A percentile compares a stretch with the other conserved stretches of the same genome.
These are phyloP conservation scores for Fusarium nelsonii DNA, from an alignment of 2,329 filamentous ascomycete species.

Conservation along the genomic window DNA sequence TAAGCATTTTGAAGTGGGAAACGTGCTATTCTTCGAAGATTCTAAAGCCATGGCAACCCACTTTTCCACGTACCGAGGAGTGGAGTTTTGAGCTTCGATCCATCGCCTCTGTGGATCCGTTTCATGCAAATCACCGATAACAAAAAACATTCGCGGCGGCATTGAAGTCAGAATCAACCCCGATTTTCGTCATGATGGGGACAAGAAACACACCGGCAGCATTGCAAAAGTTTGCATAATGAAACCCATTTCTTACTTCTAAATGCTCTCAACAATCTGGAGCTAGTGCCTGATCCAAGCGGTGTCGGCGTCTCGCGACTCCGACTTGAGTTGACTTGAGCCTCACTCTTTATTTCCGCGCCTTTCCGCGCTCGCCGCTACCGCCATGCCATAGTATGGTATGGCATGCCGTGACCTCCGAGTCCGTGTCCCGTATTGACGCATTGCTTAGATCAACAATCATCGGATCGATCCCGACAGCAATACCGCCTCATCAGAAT, in stretches of 20 bases:
- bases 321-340: neutral
- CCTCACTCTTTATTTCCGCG: conserved; percentile 1
- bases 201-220: neutral
- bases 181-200: neutral
- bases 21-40: conserved; percentile 25
- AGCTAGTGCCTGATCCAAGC: neutral
- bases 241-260: neutral
- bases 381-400: neutral
- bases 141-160: neutral
- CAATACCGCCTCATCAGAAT: neutral
- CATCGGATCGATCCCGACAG: neutral
- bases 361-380: neutral
- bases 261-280: neutral
- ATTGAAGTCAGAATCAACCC: neutral
- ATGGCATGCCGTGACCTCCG: neutral
- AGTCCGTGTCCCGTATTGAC: neutral
- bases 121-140: neutral
- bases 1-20: conserved; percentile 3
- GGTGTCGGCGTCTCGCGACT: neutral
- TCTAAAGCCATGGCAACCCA: conserved; percentile 3
- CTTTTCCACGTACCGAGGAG: conserved; percentile 8
- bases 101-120: neutral
- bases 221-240: neutral
- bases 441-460: neutral
- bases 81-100: neutral